phyloP scores from a whole-genome alignment of 495 filamentous ascomycete species.

The Trichoderma gamsii region DNA sequence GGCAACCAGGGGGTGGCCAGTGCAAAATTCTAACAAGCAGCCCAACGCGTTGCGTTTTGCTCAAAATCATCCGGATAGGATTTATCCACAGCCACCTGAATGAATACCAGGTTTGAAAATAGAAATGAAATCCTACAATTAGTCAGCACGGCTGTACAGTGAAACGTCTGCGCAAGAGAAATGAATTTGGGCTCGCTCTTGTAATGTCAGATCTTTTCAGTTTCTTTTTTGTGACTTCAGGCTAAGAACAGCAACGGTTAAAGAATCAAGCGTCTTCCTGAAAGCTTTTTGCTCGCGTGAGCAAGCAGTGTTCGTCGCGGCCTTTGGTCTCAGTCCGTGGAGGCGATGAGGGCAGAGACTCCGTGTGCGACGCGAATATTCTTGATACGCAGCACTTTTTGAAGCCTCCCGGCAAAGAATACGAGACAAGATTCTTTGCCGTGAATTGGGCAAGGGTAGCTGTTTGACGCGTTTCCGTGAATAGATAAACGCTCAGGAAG shows the following conservation, averaged over 20 bases:
- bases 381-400: slow-evolving; percentile 16
- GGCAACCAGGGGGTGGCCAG: background rate
- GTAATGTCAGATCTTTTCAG: slow-evolving; percentile 37
- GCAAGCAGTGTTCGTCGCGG: slow-evolving; percentile 34
- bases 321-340: slow-evolving; percentile 41
- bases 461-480: background rate
- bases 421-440: slow-evolving; percentile 20
- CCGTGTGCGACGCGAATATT: slow-evolving; percentile 23
- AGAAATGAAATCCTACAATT: background rate
- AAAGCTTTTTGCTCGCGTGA: background rate
- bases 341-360: slow-evolving; percentile 30
- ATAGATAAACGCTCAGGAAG: background rate
- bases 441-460: slow-evolving; percentile 16
- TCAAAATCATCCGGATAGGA: background rate
- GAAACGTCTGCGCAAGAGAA: background rate
- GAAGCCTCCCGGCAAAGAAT: slow-evolving; percentile 13
- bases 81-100: background rate
- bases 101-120: background rate
- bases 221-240: slow-evolving; percentile 29
- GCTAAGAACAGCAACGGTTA: slow-evolving; percentile 30
- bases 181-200: background rate
- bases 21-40: background rate
- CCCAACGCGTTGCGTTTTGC: background rate
- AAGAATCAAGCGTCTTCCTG: slow-evolving; percentile 19
- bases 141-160: background rate